A percentile compares a stretch with the other conserved stretches of the same genome.
These are phyloP conservation scores for Talaromyces borbonicus DNA, from an alignment of 495 filamentous ascomycete species.

Conservation along the genomic window DNA sequence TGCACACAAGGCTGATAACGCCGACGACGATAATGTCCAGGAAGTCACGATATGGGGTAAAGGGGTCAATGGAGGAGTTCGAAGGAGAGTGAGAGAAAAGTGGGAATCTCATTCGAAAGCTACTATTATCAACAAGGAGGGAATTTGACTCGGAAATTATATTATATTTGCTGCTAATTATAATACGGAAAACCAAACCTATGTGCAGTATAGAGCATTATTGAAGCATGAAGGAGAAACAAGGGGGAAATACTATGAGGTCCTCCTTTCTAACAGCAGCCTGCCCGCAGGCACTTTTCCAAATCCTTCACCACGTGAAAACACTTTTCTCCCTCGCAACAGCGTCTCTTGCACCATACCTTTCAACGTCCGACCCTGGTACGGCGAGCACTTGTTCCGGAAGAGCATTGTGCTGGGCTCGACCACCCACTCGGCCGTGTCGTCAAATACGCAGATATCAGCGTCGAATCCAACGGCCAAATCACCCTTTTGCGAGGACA, in stretches of 20 bases:
- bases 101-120: constrained; percentile 36
- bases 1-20: not conserved
- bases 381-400: constrained; percentile 89
- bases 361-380: constrained; percentile 70
- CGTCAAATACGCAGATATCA: constrained; percentile 89
- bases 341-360: constrained; percentile 86
- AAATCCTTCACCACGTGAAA: constrained; percentile 53
- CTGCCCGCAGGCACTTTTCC: constrained; percentile 48
- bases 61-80: constrained; percentile 34
- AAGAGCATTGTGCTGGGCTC: constrained; percentile 68
- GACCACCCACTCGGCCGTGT: constrained; percentile 66
- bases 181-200: not conserved
- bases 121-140: no score
- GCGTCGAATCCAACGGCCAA: constrained; percentile 80
- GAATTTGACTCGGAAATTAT: no score
- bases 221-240: constrained; percentile 9
- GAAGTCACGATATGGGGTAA: constrained; percentile 38
- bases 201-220: no score
- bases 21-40: constrained; percentile 11
- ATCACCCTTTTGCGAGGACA: constrained; percentile 75
- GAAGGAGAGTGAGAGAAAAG: constrained; percentile 35
- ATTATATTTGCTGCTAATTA: not conserved
- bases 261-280: constrained; percentile 51
- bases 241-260: constrained; percentile 22
- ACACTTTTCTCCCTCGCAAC: constrained; percentile 72